phyloP scores from a whole-genome alignment of 2,329 filamentous ascomycete genomes.

The Raffaelea ambrosiae region DNA sequence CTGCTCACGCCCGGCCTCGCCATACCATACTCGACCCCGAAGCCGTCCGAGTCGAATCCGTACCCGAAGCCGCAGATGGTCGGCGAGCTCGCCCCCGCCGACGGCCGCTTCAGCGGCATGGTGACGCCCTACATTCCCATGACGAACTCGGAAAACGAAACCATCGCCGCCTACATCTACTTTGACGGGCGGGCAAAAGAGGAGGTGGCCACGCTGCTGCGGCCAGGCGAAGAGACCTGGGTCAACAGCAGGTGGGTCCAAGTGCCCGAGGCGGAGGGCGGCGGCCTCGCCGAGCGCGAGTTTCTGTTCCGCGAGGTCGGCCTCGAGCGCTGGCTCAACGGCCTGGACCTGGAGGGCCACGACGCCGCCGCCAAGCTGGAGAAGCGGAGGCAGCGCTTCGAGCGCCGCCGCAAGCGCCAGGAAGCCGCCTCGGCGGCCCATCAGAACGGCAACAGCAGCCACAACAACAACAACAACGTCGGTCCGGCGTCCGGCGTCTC shows the following conservation, averaged over 20 bases:
- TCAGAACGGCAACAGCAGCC: too few relatives aligned
- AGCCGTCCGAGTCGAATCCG: constrained; percentile 66
- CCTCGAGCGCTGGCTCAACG: constrained; percentile 91
- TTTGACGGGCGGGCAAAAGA: constrained; percentile 94
- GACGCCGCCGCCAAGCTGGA: constrained; percentile 86
- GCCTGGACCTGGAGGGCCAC: constrained; percentile 86
- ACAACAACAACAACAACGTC: constrained; percentile 20
- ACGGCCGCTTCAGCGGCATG: constrained; percentile 39
- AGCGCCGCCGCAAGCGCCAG: constrained; percentile 57
- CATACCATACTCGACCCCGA: constrained; percentile 88
- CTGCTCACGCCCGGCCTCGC: constrained; percentile 80
- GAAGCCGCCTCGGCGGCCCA: constrained; percentile 31
- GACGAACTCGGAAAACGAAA: constrained; percentile 90
- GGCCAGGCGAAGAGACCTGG: constrained; percentile 96
- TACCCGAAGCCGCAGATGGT: constrained; percentile 63
- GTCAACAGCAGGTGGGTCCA: constrained; percentile 98
- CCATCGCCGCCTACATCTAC: constrained; percentile 94
- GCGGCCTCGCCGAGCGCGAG: constrained; percentile 89
- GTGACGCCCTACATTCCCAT: constrained; percentile 84
- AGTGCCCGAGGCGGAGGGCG: constrained; percentile 81
- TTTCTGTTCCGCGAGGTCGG: constrained; percentile 97
- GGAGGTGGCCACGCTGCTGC: constrained; percentile 87
- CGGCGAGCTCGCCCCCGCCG: constrained; percentile 31
- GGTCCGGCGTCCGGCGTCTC: constrained; percentile 23
- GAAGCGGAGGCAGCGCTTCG: constrained; percentile 74